Evolutionary conservation across 305 asterid species (phyloP).

Genomic region (Salvia sclarea): DNA sequence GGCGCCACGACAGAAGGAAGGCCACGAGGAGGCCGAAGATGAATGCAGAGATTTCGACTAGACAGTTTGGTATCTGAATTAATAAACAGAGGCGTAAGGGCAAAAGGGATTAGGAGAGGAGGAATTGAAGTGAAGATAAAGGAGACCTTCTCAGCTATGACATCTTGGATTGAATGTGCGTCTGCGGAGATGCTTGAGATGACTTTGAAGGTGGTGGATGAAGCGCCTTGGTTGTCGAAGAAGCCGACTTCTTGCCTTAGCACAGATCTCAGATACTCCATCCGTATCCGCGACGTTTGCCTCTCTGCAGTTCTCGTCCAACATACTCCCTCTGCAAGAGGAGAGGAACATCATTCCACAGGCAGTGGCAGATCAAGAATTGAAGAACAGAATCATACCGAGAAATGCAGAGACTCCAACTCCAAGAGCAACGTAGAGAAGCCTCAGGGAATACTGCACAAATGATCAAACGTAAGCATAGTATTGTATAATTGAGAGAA

Average conservation of each 20-base stretch:
- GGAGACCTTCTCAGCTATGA: slow-evolving; percentile 72
- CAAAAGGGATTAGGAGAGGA: too few relatives aligned
- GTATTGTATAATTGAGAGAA: too few relatives aligned
- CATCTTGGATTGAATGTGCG: slow-evolving; percentile 71
- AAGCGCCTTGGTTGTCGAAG: slow-evolving; percentile 59
- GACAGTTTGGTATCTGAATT: slow-evolving; percentile 63
- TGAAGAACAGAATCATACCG: slow-evolving; percentile 37
- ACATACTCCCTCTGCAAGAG: slow-evolving; percentile 48
- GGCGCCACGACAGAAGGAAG: slow-evolving; percentile 73
- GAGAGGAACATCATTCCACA: too few relatives aligned
- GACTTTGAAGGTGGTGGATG: slow-evolving; percentile 69
- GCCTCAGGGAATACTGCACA: slow-evolving; percentile 59
- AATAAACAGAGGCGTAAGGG: too few relatives aligned
- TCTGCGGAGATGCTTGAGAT: slow-evolving; percentile 64
- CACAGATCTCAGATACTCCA: slow-evolving; percentile 47
- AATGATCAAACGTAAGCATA: slow-evolving; percentile 15
- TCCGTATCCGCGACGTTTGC: slow-evolving; percentile 57
- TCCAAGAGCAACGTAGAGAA: slow-evolving; percentile 65
- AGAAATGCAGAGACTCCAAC: slow-evolving; percentile 69
- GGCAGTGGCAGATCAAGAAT: background rate
- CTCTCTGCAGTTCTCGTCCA: slow-evolving; percentile 72
- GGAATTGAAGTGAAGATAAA: background rate
- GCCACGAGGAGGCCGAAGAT: slow-evolving; percentile 50
- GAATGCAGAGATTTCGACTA: slow-evolving; percentile 64
- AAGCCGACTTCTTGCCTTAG: slow-evolving; percentile 73